Base-by-base conservation (phyloP, 345 rosid genomes). In the Ceriops tagal region DNA sequence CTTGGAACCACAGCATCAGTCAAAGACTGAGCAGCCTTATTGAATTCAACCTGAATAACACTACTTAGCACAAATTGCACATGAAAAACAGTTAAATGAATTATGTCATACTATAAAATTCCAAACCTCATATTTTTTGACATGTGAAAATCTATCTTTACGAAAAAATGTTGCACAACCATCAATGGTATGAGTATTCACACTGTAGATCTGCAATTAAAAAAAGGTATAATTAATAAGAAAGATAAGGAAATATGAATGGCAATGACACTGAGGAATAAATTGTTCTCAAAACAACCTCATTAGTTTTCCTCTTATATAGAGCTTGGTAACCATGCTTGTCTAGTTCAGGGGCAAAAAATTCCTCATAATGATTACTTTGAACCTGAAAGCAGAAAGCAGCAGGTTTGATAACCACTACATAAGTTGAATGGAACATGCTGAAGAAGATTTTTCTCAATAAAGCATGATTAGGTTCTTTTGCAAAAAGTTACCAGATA, bases 161-260 rank as follows among this genome's bases (percentile, higher is more conserved):
- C 98, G 88, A 70, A 90, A 95, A 78, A 92, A 90, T 19, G 96
- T 95, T 69, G 99, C 99, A 82, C 98, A 92, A 2, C 99, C 99
- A 75, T 95, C 98, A 67, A 90, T 82, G 30, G 85, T 79, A 62
- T 62, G 78, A 56, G 81, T 52, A 77, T 81, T 86, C 72, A 92
- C 98, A 55, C 59, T 75, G 66, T 84, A 89, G 67, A 90, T 97
- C 99, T 95, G 86, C 58, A 75, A 61, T 65, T 1, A 66, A 53
- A 21, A 69, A 49, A 62, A 74, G 5, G 15, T 43, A 27, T 21
- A 28, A 53, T 58, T 26, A 64, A 30, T 31, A 47, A 30, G 37
- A 2, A 34, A 1, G 37, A 34, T 34, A 66, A 1, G 43, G 22
- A 32, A 3, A 16, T 30, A 52, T 5, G 13, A 62, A 55, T 31